Evolutionary conservation across 352 stramenopile genomes (phyloP), one percentile per base, ranked within the genome.

Genomic region (Thalassiosira livingstoniorum): DNA sequence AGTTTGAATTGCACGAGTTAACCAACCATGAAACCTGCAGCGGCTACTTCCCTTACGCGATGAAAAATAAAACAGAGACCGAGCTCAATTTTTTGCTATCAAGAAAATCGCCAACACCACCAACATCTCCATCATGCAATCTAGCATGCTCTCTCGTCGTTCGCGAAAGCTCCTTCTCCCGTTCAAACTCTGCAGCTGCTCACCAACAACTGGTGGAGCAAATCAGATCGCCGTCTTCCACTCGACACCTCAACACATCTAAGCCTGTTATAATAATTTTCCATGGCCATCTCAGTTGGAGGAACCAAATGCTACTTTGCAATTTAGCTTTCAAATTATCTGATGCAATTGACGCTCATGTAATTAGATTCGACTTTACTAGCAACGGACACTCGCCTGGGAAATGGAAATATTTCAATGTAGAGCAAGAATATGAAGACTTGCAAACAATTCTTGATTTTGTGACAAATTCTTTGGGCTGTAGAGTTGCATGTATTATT

Each of bases 361-460:
- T 54, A 10, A 21, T 85, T 29, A 62, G 78, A 43, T 85, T 85
- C 60, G 78, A 85, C 60, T 85, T 85, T 76, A 76, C 69, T 45
- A 72, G 78, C 4, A 81, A 85, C 74, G 78, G 71, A 10, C 78
- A 85, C 43, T 85, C 78, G 5, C 31, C n/a, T 25, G 78, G 78
- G 2, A 43, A 64, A 55, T 85, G 61, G 55, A 53, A 62, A 10
- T 65, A 67, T 42, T 1, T 23, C 2, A 80, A 77, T 65, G 67
- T 71, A 31, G 39, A 47, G 37, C 32, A 31, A 51, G 71, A 85
- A 34, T 43, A 64, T 47, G 4, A 67, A 42, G 78, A 85, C 69
- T 74, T 85, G 42, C 29, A 37, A 11, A 63, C 18, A 27, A 53
- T 85, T 25, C 51, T 82, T 47, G 43, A 74, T 23, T 85, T 81